These are phyloP conservation scores for Asterionellopsis glacialis DNA, from an alignment of 108 stramenopile species.

Conservation along the genomic window DNA sequence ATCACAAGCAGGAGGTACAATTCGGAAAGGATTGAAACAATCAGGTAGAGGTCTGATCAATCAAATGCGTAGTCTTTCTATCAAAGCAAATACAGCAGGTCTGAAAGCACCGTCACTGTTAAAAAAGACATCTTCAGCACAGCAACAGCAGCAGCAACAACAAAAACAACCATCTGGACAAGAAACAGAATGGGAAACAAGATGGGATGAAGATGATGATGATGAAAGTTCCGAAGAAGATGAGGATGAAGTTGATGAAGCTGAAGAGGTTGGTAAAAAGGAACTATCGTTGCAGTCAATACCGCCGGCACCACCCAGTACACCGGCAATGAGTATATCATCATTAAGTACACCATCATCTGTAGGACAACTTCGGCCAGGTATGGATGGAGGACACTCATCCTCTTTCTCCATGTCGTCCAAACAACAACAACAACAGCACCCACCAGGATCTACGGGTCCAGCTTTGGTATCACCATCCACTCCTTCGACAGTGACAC, in stretches of 20 bases:
- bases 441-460: background rate
- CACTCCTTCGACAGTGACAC: background rate
- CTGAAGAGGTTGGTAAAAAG: background rate
- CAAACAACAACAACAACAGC: slow-evolving; percentile 6
- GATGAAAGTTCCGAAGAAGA: slow-evolving; percentile 19
- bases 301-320: background rate
- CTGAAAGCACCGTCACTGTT: background rate
- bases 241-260: slow-evolving; percentile 18
- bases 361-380: slow-evolving; percentile 5
- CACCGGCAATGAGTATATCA: background rate
- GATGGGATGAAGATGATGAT: slow-evolving; percentile 50
- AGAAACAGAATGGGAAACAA: slow-evolving; percentile 43
- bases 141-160: slow-evolving; percentile 2
- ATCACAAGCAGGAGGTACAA: slow-evolving; percentile 12
- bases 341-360: background rate
- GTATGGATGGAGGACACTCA: slow-evolving; percentile 10
- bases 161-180: slow-evolving; percentile 8
- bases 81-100: slow-evolving; percentile 14
- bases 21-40: slow-evolving; percentile 13
- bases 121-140: background rate
- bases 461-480: background rate
- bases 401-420: background rate
- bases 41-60: slow-evolving; percentile 25
- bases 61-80: slow-evolving; percentile 39
- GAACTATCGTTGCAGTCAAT: background rate